phyloP scores from a whole-genome alignment of 129 eudicot species.

The Gnaphalium uliginosum region DNA sequence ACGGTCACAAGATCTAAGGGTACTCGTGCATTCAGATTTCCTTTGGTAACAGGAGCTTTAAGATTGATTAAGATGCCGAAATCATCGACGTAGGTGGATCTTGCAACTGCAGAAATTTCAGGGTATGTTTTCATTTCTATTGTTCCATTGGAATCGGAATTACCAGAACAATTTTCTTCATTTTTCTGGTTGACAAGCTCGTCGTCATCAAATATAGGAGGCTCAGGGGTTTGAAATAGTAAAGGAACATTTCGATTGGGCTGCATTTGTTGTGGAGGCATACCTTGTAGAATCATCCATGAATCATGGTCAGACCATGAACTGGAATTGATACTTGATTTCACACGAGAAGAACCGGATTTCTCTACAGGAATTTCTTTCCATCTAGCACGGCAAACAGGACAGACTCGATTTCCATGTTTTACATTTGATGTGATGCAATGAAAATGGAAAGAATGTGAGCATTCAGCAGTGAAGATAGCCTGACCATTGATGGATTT shows the following conservation, averaged over 20 bases:
- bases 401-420: constrained; percentile 86
- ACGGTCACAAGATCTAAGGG: constrained; percentile 83
- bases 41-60: constrained; percentile 61
- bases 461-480: constrained; percentile 93
- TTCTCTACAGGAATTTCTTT: constrained; percentile 76
- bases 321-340: constrained; percentile 42
- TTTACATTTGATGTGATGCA: constrained; percentile 87
- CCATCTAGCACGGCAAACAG: constrained; percentile 92
- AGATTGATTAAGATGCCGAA: constrained; percentile 66
- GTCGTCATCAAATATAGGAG: constrained; percentile 68
- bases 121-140: constrained; percentile 64
- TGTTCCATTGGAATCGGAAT: constrained; percentile 28
- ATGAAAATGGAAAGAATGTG: constrained; percentile 90
- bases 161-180: constrained; percentile 29
- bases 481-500: constrained; percentile 83
- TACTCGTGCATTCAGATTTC: constrained; percentile 45
- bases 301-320: constrained; percentile 51
- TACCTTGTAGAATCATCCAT: constrained; percentile 45
- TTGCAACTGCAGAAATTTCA: constrained; percentile 66
- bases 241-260: constrained; percentile 37
- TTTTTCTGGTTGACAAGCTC: constrained; percentile 37
- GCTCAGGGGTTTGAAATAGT: constrained; percentile 54
- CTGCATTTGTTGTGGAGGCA: constrained; percentile 42
- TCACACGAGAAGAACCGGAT: constrained; percentile 44
- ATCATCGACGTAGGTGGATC: constrained; percentile 39